Conservation (phyloP, 495 filamentous ascomycete species). For the Friedmanniomyces endolithicus region DNA sequence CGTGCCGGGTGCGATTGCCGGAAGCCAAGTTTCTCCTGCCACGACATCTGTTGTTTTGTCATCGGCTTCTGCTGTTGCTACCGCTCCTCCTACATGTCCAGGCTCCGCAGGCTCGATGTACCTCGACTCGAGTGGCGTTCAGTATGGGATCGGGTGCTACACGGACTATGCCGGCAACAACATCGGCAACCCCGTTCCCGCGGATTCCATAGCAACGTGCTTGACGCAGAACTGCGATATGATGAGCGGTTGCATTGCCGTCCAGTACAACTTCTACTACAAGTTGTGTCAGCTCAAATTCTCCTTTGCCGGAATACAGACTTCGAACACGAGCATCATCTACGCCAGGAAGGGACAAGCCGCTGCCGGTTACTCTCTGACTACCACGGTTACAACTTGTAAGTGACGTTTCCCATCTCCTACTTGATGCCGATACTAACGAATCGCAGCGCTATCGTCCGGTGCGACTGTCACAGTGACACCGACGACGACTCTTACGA, state of each 20-base stretch:
- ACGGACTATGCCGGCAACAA: conserved; percentile 6
- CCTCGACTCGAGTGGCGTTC: neutral
- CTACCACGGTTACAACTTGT: conserved; percentile 6
- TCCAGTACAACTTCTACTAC: neutral
- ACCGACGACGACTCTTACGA: conserved; percentile 2
- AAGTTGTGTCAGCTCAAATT: conserved; percentile 9
- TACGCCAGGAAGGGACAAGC: neutral
- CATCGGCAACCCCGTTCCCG: conserved; percentile 6
- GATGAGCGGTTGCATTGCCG: conserved; percentile 10
- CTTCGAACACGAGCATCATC: neutral
- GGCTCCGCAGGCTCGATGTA: neutral
- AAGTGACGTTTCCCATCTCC: neutral
- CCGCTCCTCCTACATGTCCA: neutral
- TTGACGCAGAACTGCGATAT: conserved; percentile 2
- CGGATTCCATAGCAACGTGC: conserved; percentile 3
- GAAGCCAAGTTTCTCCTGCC: neutral
- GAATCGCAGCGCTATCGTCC: conserved; percentile 2
- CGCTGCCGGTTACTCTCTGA: neutral
- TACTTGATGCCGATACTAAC: neutral
- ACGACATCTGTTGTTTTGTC: neutral
- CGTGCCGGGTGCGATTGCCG: conserved; percentile 6
- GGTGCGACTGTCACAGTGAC: conserved; percentile 5
- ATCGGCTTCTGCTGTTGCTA: no score
- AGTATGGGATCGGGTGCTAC: conserved; percentile 6
- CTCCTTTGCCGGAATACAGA: conserved; percentile 7